These are phyloP conservation scores for Lodderomyces beijingensis DNA, from an alignment of 1,139 yeast genomes.

Conservation along the genomic window DNA sequence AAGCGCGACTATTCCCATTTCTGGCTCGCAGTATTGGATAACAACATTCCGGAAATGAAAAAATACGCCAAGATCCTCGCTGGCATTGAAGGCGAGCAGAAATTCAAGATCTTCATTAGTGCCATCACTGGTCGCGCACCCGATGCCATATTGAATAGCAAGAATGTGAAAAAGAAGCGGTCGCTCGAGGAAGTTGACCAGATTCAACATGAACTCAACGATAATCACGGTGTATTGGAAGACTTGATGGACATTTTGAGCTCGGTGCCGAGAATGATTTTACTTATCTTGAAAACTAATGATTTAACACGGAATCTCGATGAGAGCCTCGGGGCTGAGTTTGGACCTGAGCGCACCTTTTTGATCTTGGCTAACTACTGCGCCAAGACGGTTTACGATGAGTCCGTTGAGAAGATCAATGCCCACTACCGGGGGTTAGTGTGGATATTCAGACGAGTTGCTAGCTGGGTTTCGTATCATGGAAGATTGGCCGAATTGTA, in stretches of 20 bases:
- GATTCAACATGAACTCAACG: constrained; percentile 59
- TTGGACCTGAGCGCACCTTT: constrained; percentile 87
- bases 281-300: constrained; percentile 86
- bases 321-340: constrained; percentile 73
- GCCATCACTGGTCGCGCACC: constrained; percentile 87
- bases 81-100: constrained; percentile 66
- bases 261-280: constrained; percentile 77
- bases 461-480: constrained; percentile 50
- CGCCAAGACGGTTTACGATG: constrained; percentile 72
- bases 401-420: constrained; percentile 44
- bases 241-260: constrained; percentile 79
- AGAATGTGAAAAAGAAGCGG: constrained; percentile 48
- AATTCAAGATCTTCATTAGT: constrained; percentile 81
- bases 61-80: constrained; percentile 76
- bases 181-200: constrained; percentile 53
- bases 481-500: constrained; percentile 49
- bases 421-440: constrained; percentile 32
- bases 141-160: constrained; percentile 37
- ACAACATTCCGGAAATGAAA: constrained; percentile 61
- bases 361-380: constrained; percentile 88
- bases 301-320: constrained; percentile 88
- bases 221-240: constrained; percentile 59
- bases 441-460: constrained; percentile 29
- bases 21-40: constrained; percentile 85
- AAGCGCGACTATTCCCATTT: constrained; percentile 83